A percentile compares a stretch with the other conserved stretches of the same genome.
Conservation (phyloP, 2,329 filamentous ascomycete genomes). For the Madurella fahalii region DNA sequence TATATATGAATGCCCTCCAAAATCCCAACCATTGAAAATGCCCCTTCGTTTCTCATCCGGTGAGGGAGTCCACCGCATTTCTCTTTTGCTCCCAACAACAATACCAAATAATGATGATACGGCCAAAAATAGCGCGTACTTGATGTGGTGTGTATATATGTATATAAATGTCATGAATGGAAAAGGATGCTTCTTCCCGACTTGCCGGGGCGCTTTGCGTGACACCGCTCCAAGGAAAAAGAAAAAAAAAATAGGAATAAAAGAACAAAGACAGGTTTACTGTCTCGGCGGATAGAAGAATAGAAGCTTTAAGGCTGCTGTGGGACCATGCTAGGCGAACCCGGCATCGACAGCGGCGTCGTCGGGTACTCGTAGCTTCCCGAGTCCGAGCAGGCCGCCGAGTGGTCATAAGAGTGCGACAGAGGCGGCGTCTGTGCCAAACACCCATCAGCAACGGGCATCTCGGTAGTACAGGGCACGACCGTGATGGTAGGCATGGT, state of each 20-base stretch:
- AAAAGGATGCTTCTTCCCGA: neutral
- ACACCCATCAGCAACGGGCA: slow-evolving; percentile 45
- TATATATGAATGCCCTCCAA: slow-evolving; percentile 1
- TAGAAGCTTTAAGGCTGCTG: slow-evolving; percentile 19
- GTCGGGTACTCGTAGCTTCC: slow-evolving; percentile 62
- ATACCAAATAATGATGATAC: neutral
- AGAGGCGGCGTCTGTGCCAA: slow-evolving; percentile 67
- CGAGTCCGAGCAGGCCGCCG: slow-evolving; percentile 56
- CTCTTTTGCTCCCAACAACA: neutral
- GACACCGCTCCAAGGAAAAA: too few species aligned
- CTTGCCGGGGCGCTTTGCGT: too few species aligned
- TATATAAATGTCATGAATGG: neutral
- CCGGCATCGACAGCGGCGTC: slow-evolving; percentile 70
- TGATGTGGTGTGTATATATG: neutral
- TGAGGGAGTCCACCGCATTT: neutral
- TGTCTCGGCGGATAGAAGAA: neutral
- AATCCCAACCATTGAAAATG: neutral
- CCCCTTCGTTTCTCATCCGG: neutral
- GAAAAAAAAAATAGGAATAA: too few species aligned
- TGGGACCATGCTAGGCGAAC: slow-evolving; percentile 55
- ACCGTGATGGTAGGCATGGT: neutral
- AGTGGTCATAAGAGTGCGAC: slow-evolving; percentile 69
- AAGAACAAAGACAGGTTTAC: too few species aligned
- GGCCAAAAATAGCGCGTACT: neutral
- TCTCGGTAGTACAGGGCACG: slow-evolving; percentile 2